Evolutionary conservation across 495 filamentous ascomycete genomes (phyloP).

Genomic region (Pyrenopolyporus hunteri): DNA sequence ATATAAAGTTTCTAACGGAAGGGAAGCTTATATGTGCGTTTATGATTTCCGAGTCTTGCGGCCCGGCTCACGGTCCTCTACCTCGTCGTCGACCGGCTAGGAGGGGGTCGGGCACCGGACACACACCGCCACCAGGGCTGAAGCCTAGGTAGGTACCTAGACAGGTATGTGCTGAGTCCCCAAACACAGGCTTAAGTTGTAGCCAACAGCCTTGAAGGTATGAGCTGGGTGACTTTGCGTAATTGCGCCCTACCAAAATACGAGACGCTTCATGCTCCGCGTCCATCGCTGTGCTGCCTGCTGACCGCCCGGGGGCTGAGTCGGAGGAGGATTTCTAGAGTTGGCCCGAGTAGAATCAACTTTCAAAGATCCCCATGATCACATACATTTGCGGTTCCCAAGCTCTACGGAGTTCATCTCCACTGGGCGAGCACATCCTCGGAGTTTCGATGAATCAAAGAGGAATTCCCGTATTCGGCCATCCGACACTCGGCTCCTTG

Average conservation of each 20-base stretch:
- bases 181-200: neutral
- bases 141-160: no score
- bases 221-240: neutral
- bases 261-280: neutral
- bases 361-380: no score
- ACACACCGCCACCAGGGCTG: neutral
- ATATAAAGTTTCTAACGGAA: neutral
- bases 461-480: no score
- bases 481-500: conserved; percentile 12
- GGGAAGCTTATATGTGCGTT: neutral
- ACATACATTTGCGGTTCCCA: no score
- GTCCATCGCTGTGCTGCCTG: neutral
- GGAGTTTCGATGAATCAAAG: conserved; percentile 23
- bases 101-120: neutral
- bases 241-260: neutral
- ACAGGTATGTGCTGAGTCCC: neutral
- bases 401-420: no score
- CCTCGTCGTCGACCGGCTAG: no score
- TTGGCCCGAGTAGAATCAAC: no score
- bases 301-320: neutral
- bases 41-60: neutral
- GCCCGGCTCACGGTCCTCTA: neutral
- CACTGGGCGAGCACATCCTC: no score
- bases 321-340: no score
- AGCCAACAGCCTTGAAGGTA: neutral